These are phyloP conservation scores for Russula griseocarnosa DNA, from an alignment of 768 basidiomycete genomes.

Conservation along the genomic window DNA sequence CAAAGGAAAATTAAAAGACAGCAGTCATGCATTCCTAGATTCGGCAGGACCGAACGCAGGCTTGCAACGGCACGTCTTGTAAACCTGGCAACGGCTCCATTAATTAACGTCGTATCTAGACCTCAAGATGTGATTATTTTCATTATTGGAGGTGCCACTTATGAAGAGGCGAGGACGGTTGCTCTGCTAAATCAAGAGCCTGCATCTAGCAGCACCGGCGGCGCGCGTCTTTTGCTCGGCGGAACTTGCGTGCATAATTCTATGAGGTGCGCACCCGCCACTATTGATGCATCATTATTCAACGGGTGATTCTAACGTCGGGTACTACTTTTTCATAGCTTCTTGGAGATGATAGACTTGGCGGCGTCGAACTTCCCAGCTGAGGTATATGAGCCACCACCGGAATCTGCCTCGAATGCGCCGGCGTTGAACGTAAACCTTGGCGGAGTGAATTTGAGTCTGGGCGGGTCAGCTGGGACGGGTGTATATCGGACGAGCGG, in stretches of 20 bases:
- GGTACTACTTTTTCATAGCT: slow-evolving; percentile 44
- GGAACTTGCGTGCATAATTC: slow-evolving; percentile 97
- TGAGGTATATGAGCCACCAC: slow-evolving; percentile 70
- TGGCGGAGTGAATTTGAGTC: slow-evolving; percentile 85
- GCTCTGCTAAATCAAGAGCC: slow-evolving; percentile 84
- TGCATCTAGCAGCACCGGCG: slow-evolving; percentile 50
- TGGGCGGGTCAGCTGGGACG: slow-evolving; percentile 81
- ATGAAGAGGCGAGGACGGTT: slow-evolving; percentile 87
- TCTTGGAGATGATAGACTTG: slow-evolving; percentile 81
- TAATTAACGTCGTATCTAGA: slow-evolving; percentile 40
- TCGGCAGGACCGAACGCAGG: slow-evolving; percentile 64
- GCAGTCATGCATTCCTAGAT: slow-evolving; percentile 85
- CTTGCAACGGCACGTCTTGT: slow-evolving; percentile 58
- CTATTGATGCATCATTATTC: not conserved
- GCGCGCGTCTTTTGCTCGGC: slow-evolving; percentile 79
- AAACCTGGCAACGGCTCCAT: not conserved
- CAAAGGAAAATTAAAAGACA: slow-evolving; percentile 80
- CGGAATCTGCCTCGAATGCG: slow-evolving; percentile 65
- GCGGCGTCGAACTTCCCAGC: slow-evolving; percentile 59
- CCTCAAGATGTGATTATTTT: slow-evolving; percentile 96
- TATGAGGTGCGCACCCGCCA: slow-evolving; percentile 54
- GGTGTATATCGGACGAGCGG: slow-evolving; percentile 83
- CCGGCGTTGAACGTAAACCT: slow-evolving; percentile 88
- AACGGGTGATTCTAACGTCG: not conserved
- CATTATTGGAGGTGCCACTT: slow-evolving; percentile 94